phyloP scores from a whole-genome alignment of 805 yeast species.

The Sugiyamaella mastotermitis region DNA sequence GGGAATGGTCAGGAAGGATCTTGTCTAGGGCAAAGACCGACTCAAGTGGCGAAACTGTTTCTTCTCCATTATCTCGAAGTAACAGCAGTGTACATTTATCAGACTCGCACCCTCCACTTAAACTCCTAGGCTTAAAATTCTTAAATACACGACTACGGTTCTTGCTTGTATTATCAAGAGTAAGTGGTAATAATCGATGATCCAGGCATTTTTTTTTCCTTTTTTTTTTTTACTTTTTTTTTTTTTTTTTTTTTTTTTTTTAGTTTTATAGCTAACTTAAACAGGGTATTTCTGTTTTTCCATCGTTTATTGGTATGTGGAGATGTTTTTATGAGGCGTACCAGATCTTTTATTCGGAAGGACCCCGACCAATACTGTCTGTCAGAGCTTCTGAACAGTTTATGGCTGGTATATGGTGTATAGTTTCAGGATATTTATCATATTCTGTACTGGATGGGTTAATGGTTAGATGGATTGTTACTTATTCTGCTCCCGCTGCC shows the following conservation, averaged over 20 bases:
- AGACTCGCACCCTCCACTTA: slow-evolving; percentile 31
- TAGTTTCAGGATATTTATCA: slow-evolving; percentile 79
- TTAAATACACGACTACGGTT: slow-evolving; percentile 72
- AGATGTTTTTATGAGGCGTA: slow-evolving; percentile 33
- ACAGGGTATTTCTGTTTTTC: slow-evolving; percentile 61
- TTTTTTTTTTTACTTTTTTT: too few species aligned
- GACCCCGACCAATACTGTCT: slow-evolving; percentile 39
- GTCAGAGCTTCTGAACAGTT: slow-evolving; percentile 75
- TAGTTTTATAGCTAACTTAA: not conserved
- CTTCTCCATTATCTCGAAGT: slow-evolving; percentile 11
- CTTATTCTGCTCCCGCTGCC: slow-evolving; percentile 82
- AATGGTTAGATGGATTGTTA: slow-evolving; percentile 88
- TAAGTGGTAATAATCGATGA: slow-evolving; percentile 4
- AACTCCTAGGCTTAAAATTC: slow-evolving; percentile 61
- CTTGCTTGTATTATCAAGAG: slow-evolving; percentile 65
- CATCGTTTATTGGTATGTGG: slow-evolving; percentile 49
- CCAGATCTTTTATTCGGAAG: slow-evolving; percentile 19
- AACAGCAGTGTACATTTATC: slow-evolving; percentile 12
- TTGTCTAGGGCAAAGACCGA: too few species aligned
- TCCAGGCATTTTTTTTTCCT: too few species aligned
- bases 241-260: too few species aligned
- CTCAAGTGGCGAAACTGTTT: too few species aligned
- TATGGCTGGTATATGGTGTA: slow-evolving; percentile 86
- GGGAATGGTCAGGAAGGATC: too few species aligned
- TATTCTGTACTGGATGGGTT: slow-evolving; percentile 82